Base-by-base conservation (phyloP, 345 rosid species). In the Hypericum androsaemum region DNA sequence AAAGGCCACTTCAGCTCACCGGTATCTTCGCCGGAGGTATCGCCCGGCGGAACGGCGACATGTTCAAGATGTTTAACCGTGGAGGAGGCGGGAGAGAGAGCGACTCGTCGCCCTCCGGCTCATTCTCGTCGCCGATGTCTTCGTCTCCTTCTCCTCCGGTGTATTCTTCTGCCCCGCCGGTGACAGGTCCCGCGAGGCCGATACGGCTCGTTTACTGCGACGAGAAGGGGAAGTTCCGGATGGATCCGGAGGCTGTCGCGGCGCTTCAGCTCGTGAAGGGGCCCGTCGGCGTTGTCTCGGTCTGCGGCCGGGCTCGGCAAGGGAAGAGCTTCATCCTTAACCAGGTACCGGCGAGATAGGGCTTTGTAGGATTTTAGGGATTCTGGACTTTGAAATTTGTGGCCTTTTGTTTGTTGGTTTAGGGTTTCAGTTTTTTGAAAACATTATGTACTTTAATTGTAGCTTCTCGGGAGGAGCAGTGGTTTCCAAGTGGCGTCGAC, bases 211-310 rank as follows among this genome's bases (percentile, higher is more conserved):
- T 94, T 50, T 94, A 88, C 48, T 82, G 82, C 63, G 99, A 94
- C 54, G 97, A 88, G 70, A 86, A 79, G 60, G 97, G 99, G 8
- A 88, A 82, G 81, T 94, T 94, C 53, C 80, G 86, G 56, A 94
- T 88, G 99, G 99, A 94, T 79, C 94, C 97, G 22, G 99, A 94
- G 71, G 99, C 99, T 3, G 95, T 86, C 14, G 97, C 95, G 6
- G 72, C 84, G 32, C 68, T 94, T 58, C 97, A 83, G 74, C 99
- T 94, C 15, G 97, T 94, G 39, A 88, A 88, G 81, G 95, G 64
- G 13, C 99, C 99, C 12, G 79, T 94, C 22, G 99, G 99, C 36
- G 83, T 94, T 37, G 97, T 88, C 47, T 94, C 99, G 3, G 99
- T 94, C 50, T 88, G 99, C 41, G 99, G 99, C 54, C 84, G 97